Evolutionary conservation across 306 rosid genomes (phyloP).

Genomic region (Cicer chorassanicum): DNA sequence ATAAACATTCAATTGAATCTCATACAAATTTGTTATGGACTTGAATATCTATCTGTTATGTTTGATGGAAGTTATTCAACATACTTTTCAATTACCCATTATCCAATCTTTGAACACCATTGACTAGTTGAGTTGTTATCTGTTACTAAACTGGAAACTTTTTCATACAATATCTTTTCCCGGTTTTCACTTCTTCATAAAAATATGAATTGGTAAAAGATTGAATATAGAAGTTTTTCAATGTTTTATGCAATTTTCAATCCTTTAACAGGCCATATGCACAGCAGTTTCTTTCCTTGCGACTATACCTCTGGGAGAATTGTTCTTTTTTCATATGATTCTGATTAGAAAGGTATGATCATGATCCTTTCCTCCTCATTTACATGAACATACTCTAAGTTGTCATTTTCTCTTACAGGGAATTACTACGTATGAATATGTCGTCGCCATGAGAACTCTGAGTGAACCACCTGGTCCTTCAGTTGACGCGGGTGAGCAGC

Average conservation of each 20-base stretch:
- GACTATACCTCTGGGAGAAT: slow-evolving; percentile 77
- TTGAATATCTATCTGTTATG: slow-evolving; percentile 25
- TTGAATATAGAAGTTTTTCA: slow-evolving; percentile 7
- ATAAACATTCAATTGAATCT: too few relatives aligned
- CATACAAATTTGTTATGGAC: background rate
- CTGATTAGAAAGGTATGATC: slow-evolving; percentile 74
- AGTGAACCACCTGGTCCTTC: slow-evolving; percentile 85
- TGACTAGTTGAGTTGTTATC: slow-evolving; percentile 17
- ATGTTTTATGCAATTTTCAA: slow-evolving; percentile 38
- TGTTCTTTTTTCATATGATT: slow-evolving; percentile 84
- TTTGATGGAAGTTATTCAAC: slow-evolving; percentile 31
- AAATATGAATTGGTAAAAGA: slow-evolving; percentile 11
- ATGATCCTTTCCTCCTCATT: slow-evolving; percentile 32
- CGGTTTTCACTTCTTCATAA: slow-evolving; percentile 22
- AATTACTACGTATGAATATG: slow-evolving; percentile 85
- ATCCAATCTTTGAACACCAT: background rate
- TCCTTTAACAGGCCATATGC: slow-evolving; percentile 71
- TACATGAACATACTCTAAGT: slow-evolving; percentile 39
- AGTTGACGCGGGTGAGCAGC: slow-evolving; percentile 76
- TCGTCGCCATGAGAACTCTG: slow-evolving; percentile 83
- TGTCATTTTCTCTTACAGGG: slow-evolving; percentile 57
- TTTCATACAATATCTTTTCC: background rate
- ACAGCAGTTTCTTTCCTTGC: slow-evolving; percentile 75
- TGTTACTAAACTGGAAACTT: slow-evolving; percentile 20
- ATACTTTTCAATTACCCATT: slow-evolving; percentile 14